Conservation (phyloP, 768 basidiomycete species). For the Podaxis sp. region DNA sequence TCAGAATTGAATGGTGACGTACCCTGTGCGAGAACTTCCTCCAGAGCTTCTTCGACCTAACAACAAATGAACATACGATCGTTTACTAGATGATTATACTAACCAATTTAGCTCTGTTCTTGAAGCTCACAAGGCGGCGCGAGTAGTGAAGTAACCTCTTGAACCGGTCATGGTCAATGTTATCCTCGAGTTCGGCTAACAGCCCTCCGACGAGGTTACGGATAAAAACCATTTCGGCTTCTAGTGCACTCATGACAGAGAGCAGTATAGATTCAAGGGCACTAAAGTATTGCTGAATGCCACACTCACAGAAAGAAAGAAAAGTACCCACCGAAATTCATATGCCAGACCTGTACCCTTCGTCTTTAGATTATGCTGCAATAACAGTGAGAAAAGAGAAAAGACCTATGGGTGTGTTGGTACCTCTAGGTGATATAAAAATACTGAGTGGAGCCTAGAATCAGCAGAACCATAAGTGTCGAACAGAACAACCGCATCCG, state of each 20-base stretch:
- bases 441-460: conserved; percentile 82
- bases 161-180: conserved; percentile 94
- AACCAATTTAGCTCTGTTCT: conserved; percentile 87
- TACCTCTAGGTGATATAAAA: conserved; percentile 86
- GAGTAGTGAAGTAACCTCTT: conserved; percentile 92
- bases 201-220: conserved; percentile 88
- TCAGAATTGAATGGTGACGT: conserved; percentile 11
- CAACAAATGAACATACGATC: conserved; percentile 10
- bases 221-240: conserved; percentile 95
- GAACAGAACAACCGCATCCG: conserved; percentile 88
- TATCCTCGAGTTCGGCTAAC: conserved; percentile 90
- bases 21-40: conserved; percentile 93
- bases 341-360: conserved; percentile 74
- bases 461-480: conserved; percentile 89
- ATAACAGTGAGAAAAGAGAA: conserved; percentile 10
- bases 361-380: conserved; percentile 79
- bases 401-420: conserved; percentile 15
- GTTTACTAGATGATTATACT: conserved; percentile 18
- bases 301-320: conserved; percentile 1
- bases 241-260: conserved; percentile 88
- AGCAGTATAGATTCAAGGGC: conserved; percentile 92
- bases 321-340: conserved; percentile 72
- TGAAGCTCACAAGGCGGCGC: conserved; percentile 82
- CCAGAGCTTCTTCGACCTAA: conserved; percentile 85
- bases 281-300: conserved; percentile 35